A percentile compares a stretch with the other conserved stretches of the same genome.
Evolutionary conservation across 768 basidiomycete species (phyloP).

Genomic region (Arthromyces matolae): DNA sequence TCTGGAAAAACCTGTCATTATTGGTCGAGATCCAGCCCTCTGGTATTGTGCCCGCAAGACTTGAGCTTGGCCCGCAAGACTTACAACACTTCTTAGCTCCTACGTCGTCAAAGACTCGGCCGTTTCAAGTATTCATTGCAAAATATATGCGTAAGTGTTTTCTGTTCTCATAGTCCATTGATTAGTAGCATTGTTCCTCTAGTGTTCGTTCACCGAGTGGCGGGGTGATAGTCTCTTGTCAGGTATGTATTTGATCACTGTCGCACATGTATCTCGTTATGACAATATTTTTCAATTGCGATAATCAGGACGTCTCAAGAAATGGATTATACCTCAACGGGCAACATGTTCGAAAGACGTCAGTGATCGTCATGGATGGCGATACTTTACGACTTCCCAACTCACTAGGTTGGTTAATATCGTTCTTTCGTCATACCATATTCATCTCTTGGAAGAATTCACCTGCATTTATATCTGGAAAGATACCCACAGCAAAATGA

Average conservation of each 20-base stretch:
- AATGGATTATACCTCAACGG: conserved; percentile 75
- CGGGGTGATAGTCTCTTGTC: conserved; percentile 74
- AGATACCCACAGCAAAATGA: conserved; percentile 46
- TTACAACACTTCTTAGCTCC: conserved; percentile 31
- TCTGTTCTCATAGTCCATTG: conserved; percentile 3
- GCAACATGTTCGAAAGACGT: conserved; percentile 60
- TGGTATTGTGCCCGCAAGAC: conserved; percentile 43
- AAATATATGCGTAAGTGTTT: conserved; percentile 66
- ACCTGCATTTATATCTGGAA: conserved; percentile 59
- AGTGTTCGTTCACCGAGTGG: conserved; percentile 71
- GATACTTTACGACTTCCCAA: conserved; percentile 67
- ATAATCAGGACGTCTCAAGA: conserved; percentile 67
- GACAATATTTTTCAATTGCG: conserved; percentile 24
- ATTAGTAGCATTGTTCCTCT: not conserved
- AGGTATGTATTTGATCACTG: conserved; percentile 39
- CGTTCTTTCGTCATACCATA: not conserved
- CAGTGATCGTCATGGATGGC: conserved; percentile 74
- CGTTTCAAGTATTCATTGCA: conserved; percentile 73
- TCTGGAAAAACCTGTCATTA: conserved; percentile 58
- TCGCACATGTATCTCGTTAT: not conserved
- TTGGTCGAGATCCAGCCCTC: conserved; percentile 67
- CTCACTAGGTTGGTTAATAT: conserved; percentile 46
- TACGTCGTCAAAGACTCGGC: conserved; percentile 62
- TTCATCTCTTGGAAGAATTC: conserved; percentile 44
- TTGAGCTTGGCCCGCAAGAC: not conserved